Conservation (phyloP, 257 asterid genomes). For the Fraxinus quadrangulata region DNA sequence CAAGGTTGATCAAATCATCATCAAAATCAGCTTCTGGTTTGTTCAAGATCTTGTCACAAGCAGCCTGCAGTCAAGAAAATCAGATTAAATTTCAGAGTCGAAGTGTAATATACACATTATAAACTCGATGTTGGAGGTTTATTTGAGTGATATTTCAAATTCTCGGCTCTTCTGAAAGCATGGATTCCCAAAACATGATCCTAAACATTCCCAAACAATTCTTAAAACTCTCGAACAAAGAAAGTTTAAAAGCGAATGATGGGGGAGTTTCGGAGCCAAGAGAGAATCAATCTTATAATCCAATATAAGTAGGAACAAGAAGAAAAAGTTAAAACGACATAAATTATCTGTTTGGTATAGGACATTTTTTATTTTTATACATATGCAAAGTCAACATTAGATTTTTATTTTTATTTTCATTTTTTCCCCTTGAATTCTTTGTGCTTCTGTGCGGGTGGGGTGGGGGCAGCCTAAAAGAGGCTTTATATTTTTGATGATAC, state of each 20-base stretch:
- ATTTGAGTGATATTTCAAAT: neutral
- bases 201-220: neutral
- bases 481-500: neutral
- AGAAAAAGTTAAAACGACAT: neutral
- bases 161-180: neutral
- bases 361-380: neutral
- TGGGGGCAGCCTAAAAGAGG: neutral
- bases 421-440: neutral
- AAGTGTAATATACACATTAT: neutral
- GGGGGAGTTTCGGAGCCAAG: neutral
- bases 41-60: conserved; percentile 44
- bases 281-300: neutral
- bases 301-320: neutral
- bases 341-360: neutral
- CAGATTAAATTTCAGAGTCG: neutral
- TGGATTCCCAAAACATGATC: neutral
- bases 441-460: neutral
- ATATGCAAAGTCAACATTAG: neutral
- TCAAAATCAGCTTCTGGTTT: conserved; percentile 54
- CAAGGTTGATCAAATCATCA: conserved; percentile 71
- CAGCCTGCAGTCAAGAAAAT: conserved; percentile 54
- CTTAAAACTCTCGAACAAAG: neutral
- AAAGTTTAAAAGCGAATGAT: neutral
- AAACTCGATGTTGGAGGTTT: neutral
- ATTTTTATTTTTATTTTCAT: neutral